Conservation (phyloP, 2,329 filamentous ascomycete genomes). For the Cladosporium halotolerans region DNA sequence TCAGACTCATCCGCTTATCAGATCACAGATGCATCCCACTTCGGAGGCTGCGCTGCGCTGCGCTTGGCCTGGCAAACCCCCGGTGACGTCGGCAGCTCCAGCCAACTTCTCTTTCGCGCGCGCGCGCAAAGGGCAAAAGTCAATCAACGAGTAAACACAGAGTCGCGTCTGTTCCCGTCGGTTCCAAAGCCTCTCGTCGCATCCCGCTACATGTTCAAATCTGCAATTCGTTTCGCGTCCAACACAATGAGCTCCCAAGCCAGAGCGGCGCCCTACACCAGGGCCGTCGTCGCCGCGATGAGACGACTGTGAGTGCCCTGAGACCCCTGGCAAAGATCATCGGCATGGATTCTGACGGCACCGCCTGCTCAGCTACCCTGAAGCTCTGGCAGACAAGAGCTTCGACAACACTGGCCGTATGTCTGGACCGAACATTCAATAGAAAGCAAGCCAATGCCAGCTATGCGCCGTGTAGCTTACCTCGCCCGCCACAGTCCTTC, state of each 20-base stretch:
- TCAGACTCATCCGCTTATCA: neutral
- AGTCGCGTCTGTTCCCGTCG: neutral
- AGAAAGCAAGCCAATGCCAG: neutral
- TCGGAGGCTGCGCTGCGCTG: neutral
- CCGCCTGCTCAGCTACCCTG: conserved; percentile 64
- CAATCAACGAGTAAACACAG: conserved; percentile 4
- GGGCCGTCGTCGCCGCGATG: conserved; percentile 71
- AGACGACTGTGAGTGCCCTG: conserved; percentile 59
- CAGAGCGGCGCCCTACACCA: conserved; percentile 53
- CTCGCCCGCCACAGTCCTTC: conserved; percentile 47
- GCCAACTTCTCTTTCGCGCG: no score
- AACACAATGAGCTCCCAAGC: conserved; percentile 36
- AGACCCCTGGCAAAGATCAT: neutral
- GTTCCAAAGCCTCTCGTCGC: no score
- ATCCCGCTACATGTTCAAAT: conserved; percentile 23
- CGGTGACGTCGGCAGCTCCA: no score
- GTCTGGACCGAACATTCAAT: conserved; percentile 16
- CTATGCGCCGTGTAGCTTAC: neutral
- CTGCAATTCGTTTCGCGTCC: conserved; percentile 30
- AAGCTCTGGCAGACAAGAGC: conserved; percentile 76
- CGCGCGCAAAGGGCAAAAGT: conserved; percentile 1
- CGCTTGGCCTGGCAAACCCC: neutral
- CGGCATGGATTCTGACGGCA: neutral
- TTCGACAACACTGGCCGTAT: conserved; percentile 91
- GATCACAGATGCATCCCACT: neutral